phyloP scores from a whole-genome alignment of 768 basidiomycete species.

The Phanerochaete carnosa region DNA sequence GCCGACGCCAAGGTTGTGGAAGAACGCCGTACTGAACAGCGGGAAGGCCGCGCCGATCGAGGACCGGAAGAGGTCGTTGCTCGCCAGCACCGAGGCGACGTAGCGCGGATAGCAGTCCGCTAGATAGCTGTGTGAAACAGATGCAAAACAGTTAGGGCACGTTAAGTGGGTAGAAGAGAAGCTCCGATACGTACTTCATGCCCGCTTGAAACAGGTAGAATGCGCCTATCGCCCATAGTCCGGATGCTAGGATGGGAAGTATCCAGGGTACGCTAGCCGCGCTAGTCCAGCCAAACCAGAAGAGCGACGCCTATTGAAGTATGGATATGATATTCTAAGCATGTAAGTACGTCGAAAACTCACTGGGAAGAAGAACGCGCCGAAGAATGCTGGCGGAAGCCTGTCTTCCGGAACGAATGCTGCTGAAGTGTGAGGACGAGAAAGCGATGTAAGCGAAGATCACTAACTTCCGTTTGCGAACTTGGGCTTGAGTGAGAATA shows the following conservation, averaged over 20 bases:
- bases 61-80: conserved; percentile 57
- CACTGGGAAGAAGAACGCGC: conserved; percentile 18
- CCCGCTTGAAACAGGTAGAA: conserved; percentile 40
- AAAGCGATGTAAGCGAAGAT: conserved; percentile 20
- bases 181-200: conserved; percentile 23
- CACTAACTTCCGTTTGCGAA: conserved; percentile 36
- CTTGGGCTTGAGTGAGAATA: conserved; percentile 15
- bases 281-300: conserved; percentile 53
- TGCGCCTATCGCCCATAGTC: conserved; percentile 43
- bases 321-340: conserved; percentile 5
- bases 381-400: conserved; percentile 36
- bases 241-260: conserved; percentile 37
- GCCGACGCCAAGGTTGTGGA: conserved; percentile 14
- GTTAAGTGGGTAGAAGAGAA: neutral
- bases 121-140: conserved; percentile 43
- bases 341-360: neutral
- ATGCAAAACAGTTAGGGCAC: neutral
- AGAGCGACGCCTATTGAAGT: conserved; percentile 32
- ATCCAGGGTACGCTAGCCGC: conserved; percentile 51
- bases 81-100: conserved; percentile 61
- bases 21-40: conserved; percentile 42
- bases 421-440: neutral
- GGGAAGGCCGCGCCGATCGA: conserved; percentile 59
- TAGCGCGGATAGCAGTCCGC: conserved; percentile 53
- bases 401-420: conserved; percentile 34